Base-by-base conservation (phyloP, 1,139 yeast genomes). In the Candida frijolesensis region DNA sequence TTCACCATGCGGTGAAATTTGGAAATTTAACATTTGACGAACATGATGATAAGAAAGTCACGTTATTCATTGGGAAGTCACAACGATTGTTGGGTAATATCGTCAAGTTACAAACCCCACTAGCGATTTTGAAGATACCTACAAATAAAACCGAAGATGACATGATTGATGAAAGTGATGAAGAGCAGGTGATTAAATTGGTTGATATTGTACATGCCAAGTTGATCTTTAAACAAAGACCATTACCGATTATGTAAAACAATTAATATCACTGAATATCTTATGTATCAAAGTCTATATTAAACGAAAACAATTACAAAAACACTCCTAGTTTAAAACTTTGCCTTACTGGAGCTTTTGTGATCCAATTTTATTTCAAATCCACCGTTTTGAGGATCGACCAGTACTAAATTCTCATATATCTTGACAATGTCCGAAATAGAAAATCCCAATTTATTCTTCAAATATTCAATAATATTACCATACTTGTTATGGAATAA, bases 161-260 rank as follows among this genome's bases (percentile, higher is more conserved):
- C 2, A 54, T 50, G 33, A 43, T 18, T 16, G 48, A 41, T 10
- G 57, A 49, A 25, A 39, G 33, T 11, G 46, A 66, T 1, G 58
- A 57, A 1, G 22, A 19, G 22, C 3, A 19, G 4, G 59, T 58
- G 1, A 76, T 83, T 10, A 70, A 78, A 52, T 69, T 86, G 59
- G 66, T 83, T n/a, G 92, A 86, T 63, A 67, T 87, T 1, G 74
- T 87, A 8, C 67, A 67, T 37, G 76, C 78, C 51, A 85, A 84
- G 60, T 64, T 85, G 18, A 72, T 84, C 6, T 87, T 87, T 60
- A 80, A 77, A 50, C 79, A 82, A 38, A 72, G 94, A 54, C 92
- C 94, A 0, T 69, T 87, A 50, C 94, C 94, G 3, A 84, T 87
- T 47, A 86, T 86, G 91, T 85, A 64, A 68, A 14, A 14, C 8